Percentiles rank a stretch among this genome's conserved stretches.
Conservation (phyloP, 768 basidiomycete species). For the Leccinum imitatum region DNA sequence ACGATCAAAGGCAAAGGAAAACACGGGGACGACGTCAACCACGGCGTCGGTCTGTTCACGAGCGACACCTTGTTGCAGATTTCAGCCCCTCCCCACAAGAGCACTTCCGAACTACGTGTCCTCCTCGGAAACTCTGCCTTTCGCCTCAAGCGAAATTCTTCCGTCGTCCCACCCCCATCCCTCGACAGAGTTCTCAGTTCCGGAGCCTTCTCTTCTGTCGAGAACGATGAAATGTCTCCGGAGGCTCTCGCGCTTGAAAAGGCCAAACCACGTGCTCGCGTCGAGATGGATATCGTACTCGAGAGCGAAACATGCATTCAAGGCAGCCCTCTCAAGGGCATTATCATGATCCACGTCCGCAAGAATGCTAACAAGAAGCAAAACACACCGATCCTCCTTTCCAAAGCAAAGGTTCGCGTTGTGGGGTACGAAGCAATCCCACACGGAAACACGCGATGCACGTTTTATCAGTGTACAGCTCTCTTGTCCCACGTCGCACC, state of each 20-base stretch:
- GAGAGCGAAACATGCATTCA: slow-evolving; percentile 77
- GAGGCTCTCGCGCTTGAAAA: slow-evolving; percentile 59
- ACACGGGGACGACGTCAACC: slow-evolving; percentile 6
- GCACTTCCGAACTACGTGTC: slow-evolving; percentile 55
- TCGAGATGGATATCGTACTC: slow-evolving; percentile 79
- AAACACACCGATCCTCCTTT: slow-evolving; percentile 53
- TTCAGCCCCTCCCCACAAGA: slow-evolving; percentile 48
- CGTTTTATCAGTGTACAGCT: slow-evolving; percentile 78
- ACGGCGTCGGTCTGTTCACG: slow-evolving; percentile 38
- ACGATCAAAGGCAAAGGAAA: slow-evolving; percentile 8
- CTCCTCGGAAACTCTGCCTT: slow-evolving; percentile 63
- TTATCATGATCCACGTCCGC: slow-evolving; percentile 63
- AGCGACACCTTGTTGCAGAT: slow-evolving; percentile 54
- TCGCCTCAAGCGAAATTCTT: slow-evolving; percentile 53
- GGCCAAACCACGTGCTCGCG: slow-evolving; percentile 68
- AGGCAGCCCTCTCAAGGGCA: slow-evolving; percentile 70
- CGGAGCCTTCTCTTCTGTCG: slow-evolving; percentile 1
- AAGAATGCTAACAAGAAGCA: slow-evolving; percentile 54
- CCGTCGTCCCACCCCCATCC: slow-evolving; percentile 35
- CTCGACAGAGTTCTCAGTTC: slow-evolving; percentile 10
- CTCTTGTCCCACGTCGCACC: slow-evolving; percentile 51
- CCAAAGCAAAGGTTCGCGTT: slow-evolving; percentile 74
- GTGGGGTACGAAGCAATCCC: slow-evolving; percentile 81
- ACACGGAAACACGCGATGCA: slow-evolving; percentile 57
- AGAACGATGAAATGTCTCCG: slow-evolving; percentile 14